Evolutionary conservation across 345 rosid species (phyloP).

Genomic region (Triadica sebifera): DNA sequence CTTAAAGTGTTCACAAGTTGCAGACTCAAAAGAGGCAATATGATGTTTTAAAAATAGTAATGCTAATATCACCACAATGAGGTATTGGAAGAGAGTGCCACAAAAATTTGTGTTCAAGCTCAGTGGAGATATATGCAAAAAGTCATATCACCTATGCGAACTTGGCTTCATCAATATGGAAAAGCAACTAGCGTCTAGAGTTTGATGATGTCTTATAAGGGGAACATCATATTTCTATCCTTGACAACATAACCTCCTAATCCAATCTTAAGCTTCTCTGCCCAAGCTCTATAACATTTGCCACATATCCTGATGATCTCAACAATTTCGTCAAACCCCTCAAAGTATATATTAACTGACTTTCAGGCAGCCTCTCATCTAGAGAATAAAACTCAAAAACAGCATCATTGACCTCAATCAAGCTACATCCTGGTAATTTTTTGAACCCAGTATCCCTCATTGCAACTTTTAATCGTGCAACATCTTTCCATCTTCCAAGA

Average conservation of each 20-base stretch:
- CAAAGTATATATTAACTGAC: constrained; percentile 52
- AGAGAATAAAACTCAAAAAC: constrained; percentile 71
- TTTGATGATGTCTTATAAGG: no score
- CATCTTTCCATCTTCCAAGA: constrained; percentile 65
- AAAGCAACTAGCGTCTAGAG: neutral
- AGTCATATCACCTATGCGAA: no score
- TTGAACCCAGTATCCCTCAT: constrained; percentile 73
- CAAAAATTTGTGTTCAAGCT: no score
- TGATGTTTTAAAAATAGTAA: no score
- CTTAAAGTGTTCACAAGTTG: no score
- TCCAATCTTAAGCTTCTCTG: constrained; percentile 1
- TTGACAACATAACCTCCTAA: neutral
- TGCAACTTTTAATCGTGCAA: constrained; percentile 66
- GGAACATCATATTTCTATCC: no score
- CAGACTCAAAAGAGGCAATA: no score
- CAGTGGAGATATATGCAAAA: no score
- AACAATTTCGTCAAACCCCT: constrained; percentile 42
- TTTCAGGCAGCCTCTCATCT: constrained; percentile 61
- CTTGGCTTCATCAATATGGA: no score
- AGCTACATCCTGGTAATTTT: constrained; percentile 81
- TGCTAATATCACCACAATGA: no score
- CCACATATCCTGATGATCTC: constrained; percentile 22
- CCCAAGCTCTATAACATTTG: constrained; percentile 13
- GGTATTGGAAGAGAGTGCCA: no score
- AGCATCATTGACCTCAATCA: constrained; percentile 55